Percentiles rank a stretch among this genome's conserved stretches.
Evolutionary conservation across 2,329 filamentous ascomycete genomes (phyloP).

Genomic region (Talaromyces sp.): DNA sequence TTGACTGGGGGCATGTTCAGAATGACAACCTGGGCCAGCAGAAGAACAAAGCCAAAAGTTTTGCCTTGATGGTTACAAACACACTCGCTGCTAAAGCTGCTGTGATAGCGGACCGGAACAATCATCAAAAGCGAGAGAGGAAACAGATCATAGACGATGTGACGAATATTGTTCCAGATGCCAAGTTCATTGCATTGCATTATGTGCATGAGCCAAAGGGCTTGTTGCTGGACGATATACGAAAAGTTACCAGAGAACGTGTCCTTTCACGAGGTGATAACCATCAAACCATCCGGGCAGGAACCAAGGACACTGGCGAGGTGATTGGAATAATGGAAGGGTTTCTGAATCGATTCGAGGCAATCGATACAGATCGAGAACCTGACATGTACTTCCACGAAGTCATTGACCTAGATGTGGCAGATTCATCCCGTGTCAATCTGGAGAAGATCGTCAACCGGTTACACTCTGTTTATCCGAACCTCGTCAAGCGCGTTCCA

Average conservation of each 20-base stretch:
- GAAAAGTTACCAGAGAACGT: slow-evolving; percentile 67
- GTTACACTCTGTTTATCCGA: slow-evolving; percentile 72
- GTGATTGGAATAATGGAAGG: slow-evolving; percentile 91
- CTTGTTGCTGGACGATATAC: slow-evolving; percentile 63
- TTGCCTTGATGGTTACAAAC: slow-evolving; percentile 65
- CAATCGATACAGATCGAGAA: slow-evolving; percentile 57
- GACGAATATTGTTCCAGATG: slow-evolving; percentile 53
- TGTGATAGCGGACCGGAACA: slow-evolving; percentile 90
- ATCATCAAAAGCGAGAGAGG: slow-evolving; percentile 81
- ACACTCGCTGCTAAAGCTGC: slow-evolving; percentile 61
- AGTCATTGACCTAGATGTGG: slow-evolving; percentile 77
- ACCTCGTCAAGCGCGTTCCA: slow-evolving; percentile 62
- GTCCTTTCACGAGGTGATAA: slow-evolving; percentile 87
- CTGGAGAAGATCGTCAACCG: slow-evolving; percentile 71
- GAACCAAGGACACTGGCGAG: slow-evolving; percentile 64
- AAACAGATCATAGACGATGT: slow-evolving; percentile 82
- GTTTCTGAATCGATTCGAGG: slow-evolving; percentile 81
- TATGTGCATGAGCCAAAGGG: slow-evolving; percentile 69
- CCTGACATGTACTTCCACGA: slow-evolving; percentile 80
- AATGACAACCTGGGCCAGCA: slow-evolving; percentile 92
- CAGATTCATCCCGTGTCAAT: slow-evolving; percentile 72
- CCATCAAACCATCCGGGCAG: slow-evolving; percentile 92
- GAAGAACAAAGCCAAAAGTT: slow-evolving; percentile 66
- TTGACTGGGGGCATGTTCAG: slow-evolving; percentile 87
- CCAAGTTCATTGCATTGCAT: slow-evolving; percentile 76